Percentiles rank a stretch among this genome's conserved stretches.
Evolutionary conservation across 768 basidiomycete genomes (phyloP).

Genomic region (Phanerochaete sordida): DNA sequence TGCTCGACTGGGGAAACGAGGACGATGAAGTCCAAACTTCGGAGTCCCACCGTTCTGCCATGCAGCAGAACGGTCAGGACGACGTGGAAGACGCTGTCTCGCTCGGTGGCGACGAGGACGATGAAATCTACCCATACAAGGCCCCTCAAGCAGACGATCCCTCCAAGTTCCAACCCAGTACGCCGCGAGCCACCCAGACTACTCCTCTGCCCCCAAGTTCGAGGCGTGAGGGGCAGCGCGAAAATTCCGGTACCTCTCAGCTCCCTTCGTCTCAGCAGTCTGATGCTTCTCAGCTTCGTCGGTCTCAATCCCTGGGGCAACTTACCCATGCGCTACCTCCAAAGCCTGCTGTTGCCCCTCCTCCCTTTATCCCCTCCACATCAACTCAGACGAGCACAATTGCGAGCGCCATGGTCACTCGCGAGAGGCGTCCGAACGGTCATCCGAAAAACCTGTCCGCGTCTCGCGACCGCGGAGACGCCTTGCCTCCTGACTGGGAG

Average conservation of each 20-base stretch:
- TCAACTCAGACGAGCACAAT: constrained; percentile 58
- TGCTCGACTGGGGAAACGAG: constrained; percentile 67
- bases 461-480: constrained; percentile 26
- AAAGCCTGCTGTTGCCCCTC: constrained; percentile 52
- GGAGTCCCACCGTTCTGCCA: constrained; percentile 8
- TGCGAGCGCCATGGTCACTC: constrained; percentile 58
- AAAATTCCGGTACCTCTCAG: constrained; percentile 16
- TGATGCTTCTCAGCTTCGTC: constrained; percentile 23
- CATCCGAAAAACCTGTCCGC: constrained; percentile 12
- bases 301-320: constrained; percentile 32
- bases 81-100: constrained; percentile 65
- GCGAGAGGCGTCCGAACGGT: constrained; percentile 41
- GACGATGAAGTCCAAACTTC: constrained; percentile 35
- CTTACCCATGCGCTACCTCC: constrained; percentile 67
- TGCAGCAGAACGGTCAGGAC: constrained; percentile 25
- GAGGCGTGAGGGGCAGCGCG: constrained; percentile 22
- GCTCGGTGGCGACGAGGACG: constrained; percentile 65
- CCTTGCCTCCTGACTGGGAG: constrained; percentile 62
- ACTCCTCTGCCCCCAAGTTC: neutral
- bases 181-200: constrained; percentile 13
- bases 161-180: constrained; percentile 12
- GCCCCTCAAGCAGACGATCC: constrained; percentile 28
- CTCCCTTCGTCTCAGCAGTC: constrained; percentile 16
- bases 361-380: constrained; percentile 44
- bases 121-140: constrained; percentile 49